A percentile compares a stretch with the other conserved stretches of the same genome.
phyloP scores from a whole-genome alignment of 164 flowering plant genomes.

The Vitis vinifera region ASM3070453v1 NC_081813.1:13925001-13925500 shows the following conservation, averaged over 20 bases:
- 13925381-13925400: no score
- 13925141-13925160: conserved; percentile 24
- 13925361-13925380: no score
- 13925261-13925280: no score
- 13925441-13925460: conserved; percentile 2
- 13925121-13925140: conserved; percentile 25
- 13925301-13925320: no score
- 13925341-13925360: no score
- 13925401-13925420: no score
- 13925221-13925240: no score
- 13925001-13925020: conserved; percentile 17
- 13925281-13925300: no score
- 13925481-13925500: conserved; percentile 23
- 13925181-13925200: background rate
- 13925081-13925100: conserved; percentile 30
- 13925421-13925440: background rate
- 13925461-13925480: conserved; percentile 1
- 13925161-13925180: background rate
- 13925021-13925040: conserved; percentile 55
- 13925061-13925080: conserved; percentile 8
- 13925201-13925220: no score
- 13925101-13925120: conserved; percentile 37
- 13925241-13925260: no score
- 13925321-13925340: no score
- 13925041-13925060: conserved; percentile 33